Conservation (phyloP, 768 basidiomycete species). For the Mycena belliarum region DNA sequence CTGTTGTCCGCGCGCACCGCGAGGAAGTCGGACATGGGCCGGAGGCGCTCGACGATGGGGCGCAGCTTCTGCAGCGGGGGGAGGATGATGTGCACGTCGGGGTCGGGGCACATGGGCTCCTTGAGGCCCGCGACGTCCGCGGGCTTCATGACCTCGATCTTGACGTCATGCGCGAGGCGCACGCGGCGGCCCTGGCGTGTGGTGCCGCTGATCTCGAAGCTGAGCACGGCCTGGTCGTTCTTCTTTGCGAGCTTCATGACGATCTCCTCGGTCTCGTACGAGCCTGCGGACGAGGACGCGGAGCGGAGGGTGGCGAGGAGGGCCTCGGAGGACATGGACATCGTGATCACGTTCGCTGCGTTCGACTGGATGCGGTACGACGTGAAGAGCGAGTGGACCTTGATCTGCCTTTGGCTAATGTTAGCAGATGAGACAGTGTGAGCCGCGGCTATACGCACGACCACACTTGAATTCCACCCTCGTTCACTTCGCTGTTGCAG, state of each 20-base stretch:
- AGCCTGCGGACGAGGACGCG: conserved; percentile 41
- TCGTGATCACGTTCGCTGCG: conserved; percentile 76
- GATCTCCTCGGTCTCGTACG: conserved; percentile 63
- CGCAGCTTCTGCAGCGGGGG: conserved; percentile 76
- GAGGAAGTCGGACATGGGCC: conserved; percentile 68
- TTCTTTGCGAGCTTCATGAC: conserved; percentile 88
- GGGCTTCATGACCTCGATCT: conserved; percentile 78
- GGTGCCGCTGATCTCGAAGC: conserved; percentile 70
- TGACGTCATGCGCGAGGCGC: conserved; percentile 76
- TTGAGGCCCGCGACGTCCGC: conserved; percentile 68
- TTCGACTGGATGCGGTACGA: conserved; percentile 88
- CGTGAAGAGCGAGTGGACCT: conserved; percentile 66
- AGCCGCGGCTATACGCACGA: conserved; percentile 35
- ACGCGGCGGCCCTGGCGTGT: conserved; percentile 66
- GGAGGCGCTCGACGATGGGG: conserved; percentile 75
- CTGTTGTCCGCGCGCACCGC: conserved; percentile 67
- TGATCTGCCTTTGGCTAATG: conserved; percentile 51
- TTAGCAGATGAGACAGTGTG: background rate
- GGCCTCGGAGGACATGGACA: conserved; percentile 72
- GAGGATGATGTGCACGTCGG: conserved; percentile 80
- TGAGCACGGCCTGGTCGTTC: conserved; percentile 73
- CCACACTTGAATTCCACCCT: conserved; percentile 90
- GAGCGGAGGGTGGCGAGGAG: conserved; percentile 75
- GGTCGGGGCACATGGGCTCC: conserved; percentile 85
- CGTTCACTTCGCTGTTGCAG: conserved; percentile 76